Percentiles rank a stretch among this genome's conserved stretches.
Evolutionary conservation across 2,329 filamentous ascomycete genomes (phyloP).

Genomic region (Didymella exigua): DNA sequence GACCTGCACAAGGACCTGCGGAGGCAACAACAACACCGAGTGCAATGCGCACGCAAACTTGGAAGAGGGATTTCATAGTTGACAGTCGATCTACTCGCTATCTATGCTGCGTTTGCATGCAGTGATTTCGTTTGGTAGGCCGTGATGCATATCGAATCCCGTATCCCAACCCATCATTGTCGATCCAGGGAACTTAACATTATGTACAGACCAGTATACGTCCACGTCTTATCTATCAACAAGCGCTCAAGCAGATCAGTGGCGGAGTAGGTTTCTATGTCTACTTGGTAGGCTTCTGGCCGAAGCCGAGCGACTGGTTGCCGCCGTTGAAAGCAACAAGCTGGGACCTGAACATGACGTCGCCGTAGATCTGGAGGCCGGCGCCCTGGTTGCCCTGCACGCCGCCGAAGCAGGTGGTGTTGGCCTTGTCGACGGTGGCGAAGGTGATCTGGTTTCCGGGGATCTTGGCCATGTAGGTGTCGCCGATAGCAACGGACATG

Average conservation of each 20-base stretch:
- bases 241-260: constrained; percentile 3
- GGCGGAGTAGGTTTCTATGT: neutral
- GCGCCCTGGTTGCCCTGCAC: constrained; percentile 63
- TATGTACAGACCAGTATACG: constrained; percentile 16
- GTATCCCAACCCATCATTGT: neutral
- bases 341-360: constrained; percentile 64
- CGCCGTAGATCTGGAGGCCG: constrained; percentile 67
- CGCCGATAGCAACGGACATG: constrained; percentile 62
- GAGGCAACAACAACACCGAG: neutral
- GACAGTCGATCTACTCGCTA: constrained; percentile 4
- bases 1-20: neutral
- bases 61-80: neutral
- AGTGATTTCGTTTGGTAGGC: neutral
- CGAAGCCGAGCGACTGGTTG: constrained; percentile 60
- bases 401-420: constrained; percentile 69
- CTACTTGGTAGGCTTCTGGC: constrained; percentile 35
- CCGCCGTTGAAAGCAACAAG: constrained; percentile 65
- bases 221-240: constrained; percentile 9
- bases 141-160: neutral
- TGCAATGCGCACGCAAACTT: neutral
- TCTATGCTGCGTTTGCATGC: neutral
- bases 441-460: constrained; percentile 55
- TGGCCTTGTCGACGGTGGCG: constrained; percentile 45
- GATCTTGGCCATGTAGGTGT: constrained; percentile 62
- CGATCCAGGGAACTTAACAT: constrained; percentile 6